phyloP scores from a whole-genome alignment of 192 early-diverging fungal genomes.

The Podochytrium sp. region DNA sequence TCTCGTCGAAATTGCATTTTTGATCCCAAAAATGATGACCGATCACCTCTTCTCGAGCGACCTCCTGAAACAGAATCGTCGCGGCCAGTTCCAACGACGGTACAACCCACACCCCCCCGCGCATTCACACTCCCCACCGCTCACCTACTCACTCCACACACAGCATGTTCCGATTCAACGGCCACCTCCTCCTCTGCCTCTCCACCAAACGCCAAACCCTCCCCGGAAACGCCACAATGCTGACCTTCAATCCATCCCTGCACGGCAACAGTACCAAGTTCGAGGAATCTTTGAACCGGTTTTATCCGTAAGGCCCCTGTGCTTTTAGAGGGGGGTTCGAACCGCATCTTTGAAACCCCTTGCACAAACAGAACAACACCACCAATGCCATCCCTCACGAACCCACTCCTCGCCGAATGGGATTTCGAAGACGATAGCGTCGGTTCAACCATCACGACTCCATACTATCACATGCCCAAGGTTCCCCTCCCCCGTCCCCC shows the following conservation, averaged over 20 bases:
- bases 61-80: conserved; percentile 44
- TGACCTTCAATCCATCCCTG: conserved; percentile 27
- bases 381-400: conserved; percentile 38
- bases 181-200: conserved; percentile 44
- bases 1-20: too few relatives aligned
- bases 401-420: conserved; percentile 38
- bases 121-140: neutral
- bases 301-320: conserved; percentile 14
- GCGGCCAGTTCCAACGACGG: conserved; percentile 42
- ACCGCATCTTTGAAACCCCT: neutral
- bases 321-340: neutral
- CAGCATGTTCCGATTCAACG: conserved; percentile 46
- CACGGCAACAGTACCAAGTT: conserved; percentile 25
- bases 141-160: neutral
- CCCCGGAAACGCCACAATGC: conserved; percentile 33
- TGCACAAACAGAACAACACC: conserved; percentile 19
- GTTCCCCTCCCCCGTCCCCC: conserved; percentile 18
- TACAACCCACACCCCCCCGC: too few relatives aligned
- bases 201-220: conserved; percentile 33
- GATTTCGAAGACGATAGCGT: conserved; percentile 7
- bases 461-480: conserved; percentile 45
- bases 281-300: conserved; percentile 5
- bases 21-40: too few relatives aligned
- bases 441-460: conserved; percentile 4
- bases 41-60: conserved; percentile 42